Conservation (phyloP, 1,139 yeast species). For the Diutina neorugosa region DNA sequence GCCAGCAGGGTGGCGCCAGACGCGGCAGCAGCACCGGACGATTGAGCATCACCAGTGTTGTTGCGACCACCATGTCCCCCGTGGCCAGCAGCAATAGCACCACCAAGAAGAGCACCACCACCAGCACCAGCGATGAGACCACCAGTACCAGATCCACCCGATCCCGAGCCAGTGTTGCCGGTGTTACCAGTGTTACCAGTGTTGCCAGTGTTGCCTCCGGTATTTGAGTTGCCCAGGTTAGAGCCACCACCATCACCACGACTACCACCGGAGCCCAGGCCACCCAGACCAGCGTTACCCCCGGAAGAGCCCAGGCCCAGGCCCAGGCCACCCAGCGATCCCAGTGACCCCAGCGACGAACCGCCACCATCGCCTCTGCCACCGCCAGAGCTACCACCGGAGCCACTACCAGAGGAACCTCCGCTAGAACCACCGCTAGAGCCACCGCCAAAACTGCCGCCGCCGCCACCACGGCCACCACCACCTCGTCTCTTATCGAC, state of each 20-base stretch:
- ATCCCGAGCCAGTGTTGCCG: not conserved
- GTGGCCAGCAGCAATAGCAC: not conserved
- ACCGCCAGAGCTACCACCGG: not conserved
- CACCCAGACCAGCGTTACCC: not conserved
- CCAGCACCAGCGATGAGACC: not conserved
- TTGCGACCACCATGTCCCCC: not conserved
- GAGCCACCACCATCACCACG: slow-evolving; percentile 1
- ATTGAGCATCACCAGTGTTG: not conserved
- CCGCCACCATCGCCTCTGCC: not conserved
- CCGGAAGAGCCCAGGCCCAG: not conserved
- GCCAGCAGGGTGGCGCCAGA: not conserved
- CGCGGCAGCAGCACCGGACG: not conserved
- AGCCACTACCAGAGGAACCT: not conserved
- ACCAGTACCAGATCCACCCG: not conserved
- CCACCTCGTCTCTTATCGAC: not conserved
- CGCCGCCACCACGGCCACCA: slow-evolving; percentile 1
- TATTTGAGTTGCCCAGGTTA: not conserved
- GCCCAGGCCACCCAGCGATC: not conserved
- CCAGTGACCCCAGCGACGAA: not conserved
- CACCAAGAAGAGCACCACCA: not conserved
- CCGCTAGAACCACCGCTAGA: not conserved
- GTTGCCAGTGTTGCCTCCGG: not conserved
- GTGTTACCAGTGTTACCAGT: not conserved
- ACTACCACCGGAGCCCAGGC: not conserved
- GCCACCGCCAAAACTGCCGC: not conserved